Percentiles rank a stretch among this genome's conserved stretches.
Conservation (phyloP, 331 rosid species). For the Rhamnella rubrinervis region DNA sequence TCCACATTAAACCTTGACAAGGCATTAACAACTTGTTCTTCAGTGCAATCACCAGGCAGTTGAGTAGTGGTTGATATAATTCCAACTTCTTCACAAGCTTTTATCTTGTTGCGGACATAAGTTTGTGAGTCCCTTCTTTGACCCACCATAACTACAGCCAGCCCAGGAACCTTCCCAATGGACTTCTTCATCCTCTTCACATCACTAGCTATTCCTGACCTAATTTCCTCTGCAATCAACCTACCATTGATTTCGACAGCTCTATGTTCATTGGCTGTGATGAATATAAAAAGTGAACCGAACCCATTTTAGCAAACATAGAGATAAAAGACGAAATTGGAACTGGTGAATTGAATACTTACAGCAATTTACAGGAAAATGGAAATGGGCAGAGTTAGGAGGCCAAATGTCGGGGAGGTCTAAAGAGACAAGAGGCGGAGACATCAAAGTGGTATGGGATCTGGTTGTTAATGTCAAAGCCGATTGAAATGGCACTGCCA, state of each 20-base stretch:
- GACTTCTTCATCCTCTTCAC: constrained; percentile 48
- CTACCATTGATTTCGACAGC: constrained; percentile 43
- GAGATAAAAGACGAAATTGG: not conserved
- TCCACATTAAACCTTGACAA: constrained; percentile 37
- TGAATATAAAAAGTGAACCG: not conserved
- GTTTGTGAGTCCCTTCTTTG: constrained; percentile 43
- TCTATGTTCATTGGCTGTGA: constrained; percentile 26
- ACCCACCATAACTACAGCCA: constrained; percentile 48
- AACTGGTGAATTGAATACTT: constrained; percentile 6
- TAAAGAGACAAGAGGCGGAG: constrained; percentile 45
- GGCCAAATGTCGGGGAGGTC: constrained; percentile 50
- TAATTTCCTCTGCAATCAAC: constrained; percentile 43
- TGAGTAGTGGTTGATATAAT: constrained; percentile 26
- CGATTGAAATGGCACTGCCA: constrained; percentile 23
- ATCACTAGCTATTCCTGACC: constrained; percentile 34
- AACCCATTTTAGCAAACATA: not conserved
- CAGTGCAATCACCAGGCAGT: constrained; percentile 39
- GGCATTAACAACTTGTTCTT: constrained; percentile 37
- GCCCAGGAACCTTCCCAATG: constrained; percentile 43
- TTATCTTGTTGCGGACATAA: constrained; percentile 45
- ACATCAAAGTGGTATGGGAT: constrained; percentile 27
- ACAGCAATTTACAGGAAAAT: constrained; percentile 19
- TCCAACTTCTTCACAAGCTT: constrained; percentile 50
- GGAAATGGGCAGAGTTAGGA: constrained; percentile 13
- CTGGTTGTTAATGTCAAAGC: constrained; percentile 21